A percentile compares a stretch with the other conserved stretches of the same genome.
Conservation (phyloP, 306 rosid genomes). For the Sophora flavescens region DNA sequence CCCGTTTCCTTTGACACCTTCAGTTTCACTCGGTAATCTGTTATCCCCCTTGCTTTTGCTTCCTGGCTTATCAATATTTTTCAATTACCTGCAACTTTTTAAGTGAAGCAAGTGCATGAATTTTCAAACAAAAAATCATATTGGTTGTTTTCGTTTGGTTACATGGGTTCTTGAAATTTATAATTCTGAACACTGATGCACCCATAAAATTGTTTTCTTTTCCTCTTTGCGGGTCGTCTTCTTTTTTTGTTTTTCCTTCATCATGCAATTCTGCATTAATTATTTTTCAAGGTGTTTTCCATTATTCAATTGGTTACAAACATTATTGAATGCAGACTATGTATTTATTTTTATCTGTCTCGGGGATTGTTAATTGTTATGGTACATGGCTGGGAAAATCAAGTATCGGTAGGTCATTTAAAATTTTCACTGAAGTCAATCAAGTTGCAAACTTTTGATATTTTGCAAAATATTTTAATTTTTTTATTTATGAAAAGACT, state of each 20-base stretch:
- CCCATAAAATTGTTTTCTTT: not conserved
- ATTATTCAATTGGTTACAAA: not conserved
- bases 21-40: not conserved
- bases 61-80: not conserved
- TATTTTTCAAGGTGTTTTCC: not conserved
- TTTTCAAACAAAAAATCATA: too few relatives aligned
- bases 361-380: not conserved
- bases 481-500: not conserved
- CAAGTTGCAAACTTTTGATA: not conserved
- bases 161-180: not conserved
- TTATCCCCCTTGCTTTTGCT: not conserved
- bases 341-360: not conserved
- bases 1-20: not conserved
- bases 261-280: not conserved
- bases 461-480: not conserved
- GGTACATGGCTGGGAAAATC: not conserved
- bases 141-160: not conserved
- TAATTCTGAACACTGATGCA: not conserved
- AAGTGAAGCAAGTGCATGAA: too few relatives aligned
- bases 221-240: not conserved
- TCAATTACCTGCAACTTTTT: too few relatives aligned
- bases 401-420: not conserved
- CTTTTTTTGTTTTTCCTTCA: not conserved
- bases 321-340: not conserved
- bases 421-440: too few relatives aligned